Conservation (phyloP, 768 basidiomycete genomes). For the Lenzites betulinus region DNA sequence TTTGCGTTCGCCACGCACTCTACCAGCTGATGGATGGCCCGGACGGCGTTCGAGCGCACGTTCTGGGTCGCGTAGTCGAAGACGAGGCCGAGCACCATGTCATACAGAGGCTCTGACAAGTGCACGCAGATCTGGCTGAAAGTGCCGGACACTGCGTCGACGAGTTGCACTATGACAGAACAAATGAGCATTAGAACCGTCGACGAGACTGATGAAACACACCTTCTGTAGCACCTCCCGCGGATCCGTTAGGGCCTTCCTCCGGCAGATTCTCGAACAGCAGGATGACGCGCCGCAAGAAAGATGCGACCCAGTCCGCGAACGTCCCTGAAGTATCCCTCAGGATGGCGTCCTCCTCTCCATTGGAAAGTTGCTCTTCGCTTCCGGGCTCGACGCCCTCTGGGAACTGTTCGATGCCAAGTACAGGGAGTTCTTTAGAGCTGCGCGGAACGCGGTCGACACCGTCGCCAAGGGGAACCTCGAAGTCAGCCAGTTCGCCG, state of each 20-base stretch:
- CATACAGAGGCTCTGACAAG: constrained; percentile 72
- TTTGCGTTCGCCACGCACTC: constrained; percentile 84
- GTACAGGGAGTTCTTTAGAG: constrained; percentile 27
- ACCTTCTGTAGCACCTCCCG: constrained; percentile 70
- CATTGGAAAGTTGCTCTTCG: constrained; percentile 47
- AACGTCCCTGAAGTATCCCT: constrained; percentile 74
- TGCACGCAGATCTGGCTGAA: constrained; percentile 80
- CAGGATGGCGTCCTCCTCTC: constrained; percentile 72
- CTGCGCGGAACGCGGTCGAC: constrained; percentile 21
- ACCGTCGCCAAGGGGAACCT: constrained; percentile 24
- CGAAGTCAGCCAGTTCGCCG: constrained; percentile 54
- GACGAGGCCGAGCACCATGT: constrained; percentile 80
- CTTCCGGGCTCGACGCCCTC: constrained; percentile 43
- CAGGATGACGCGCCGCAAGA: constrained; percentile 76
- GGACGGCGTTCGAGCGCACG: constrained; percentile 82
- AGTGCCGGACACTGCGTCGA: constrained; percentile 74
- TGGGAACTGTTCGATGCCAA: constrained; percentile 36
- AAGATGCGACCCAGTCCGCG: constrained; percentile 81
- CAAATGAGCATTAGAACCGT: neutral
- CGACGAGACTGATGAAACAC: constrained; percentile 1
- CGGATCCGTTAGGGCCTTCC: constrained; percentile 64
- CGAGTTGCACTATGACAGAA: constrained; percentile 56
- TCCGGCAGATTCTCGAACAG: constrained; percentile 86
- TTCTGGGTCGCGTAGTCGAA: constrained; percentile 81
- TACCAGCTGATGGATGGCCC: constrained; percentile 84